Base-by-base conservation (phyloP, 192 early-diverging fungal genomes). In the Haplosporangium gracile region DNA sequence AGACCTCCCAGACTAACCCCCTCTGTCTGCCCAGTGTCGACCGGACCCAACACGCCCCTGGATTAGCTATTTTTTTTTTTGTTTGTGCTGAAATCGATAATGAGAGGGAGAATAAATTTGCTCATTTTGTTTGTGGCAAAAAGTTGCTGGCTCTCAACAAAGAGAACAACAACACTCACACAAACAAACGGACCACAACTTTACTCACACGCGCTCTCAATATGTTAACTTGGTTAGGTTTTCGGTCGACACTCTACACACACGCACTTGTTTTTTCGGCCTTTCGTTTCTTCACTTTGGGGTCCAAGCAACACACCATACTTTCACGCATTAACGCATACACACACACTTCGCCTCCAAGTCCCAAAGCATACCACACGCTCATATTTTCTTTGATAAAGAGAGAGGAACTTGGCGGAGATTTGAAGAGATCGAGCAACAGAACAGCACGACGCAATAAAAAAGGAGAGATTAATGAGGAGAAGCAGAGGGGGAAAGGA, bases 51-150 rank as follows among this genome's bases (percentile, higher is more conserved):
- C 22, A 57, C 22, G 20, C 24, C 57, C 26, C 10, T 11, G 57
- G 57, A 55, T 55, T n/a, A 5, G 22, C 22, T 20, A 22, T n/a
- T 55, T 55, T 55, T 55, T 24, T 20, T 6, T 22, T 9, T 55
- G 53, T 24, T 55, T 63, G 57, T 32, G 8, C 15, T 16, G 18
- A 51, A 18, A 29, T 65, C 29, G 60, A 34, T 29, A 11, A 32
- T 11, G 60, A 15, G 26, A 11, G 10, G 7, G 22, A n/a, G 22
- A 26, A 0, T 60, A 9, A 57, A 26, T 65, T 65, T 65, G 60
- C 60, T 65, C 60, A 32, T 4, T 65, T 32, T 65, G 60, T 65
- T 65, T 65, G 60, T 63, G 60, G 60, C 60, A 65, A 65, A 65
- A 60, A 60, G n/a, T 60, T 29, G 26, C 3, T 32, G 60, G 60